These are phyloP conservation scores for Paramyrothecium sp. DNA, from an alignment of 2,329 filamentous ascomycete genomes.

Conservation along the genomic window DNA sequence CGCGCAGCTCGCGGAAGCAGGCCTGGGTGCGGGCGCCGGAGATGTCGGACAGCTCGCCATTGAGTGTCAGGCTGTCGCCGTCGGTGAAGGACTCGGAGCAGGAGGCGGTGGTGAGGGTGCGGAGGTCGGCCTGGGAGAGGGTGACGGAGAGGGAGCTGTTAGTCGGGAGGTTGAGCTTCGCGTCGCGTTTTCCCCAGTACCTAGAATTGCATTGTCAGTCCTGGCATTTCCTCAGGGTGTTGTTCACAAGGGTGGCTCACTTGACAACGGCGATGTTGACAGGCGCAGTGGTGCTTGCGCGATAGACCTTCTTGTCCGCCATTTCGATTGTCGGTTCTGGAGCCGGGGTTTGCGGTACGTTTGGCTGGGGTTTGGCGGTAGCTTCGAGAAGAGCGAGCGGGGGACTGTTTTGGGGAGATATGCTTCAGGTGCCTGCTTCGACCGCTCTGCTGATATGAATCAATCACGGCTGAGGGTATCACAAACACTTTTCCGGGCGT, in stretches of 20 bases:
- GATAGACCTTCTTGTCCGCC: constrained; percentile 65
- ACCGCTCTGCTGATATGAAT: not conserved
- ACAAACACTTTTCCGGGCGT: not conserved
- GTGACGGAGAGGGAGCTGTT: constrained; percentile 98
- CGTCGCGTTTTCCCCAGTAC: constrained; percentile 96
- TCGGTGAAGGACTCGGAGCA: constrained; percentile 71
- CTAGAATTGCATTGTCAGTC: constrained; percentile 14
- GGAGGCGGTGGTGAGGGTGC: constrained; percentile 92
- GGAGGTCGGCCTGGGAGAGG: constrained; percentile 88
- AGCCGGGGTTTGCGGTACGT: constrained; percentile 8
- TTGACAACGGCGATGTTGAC: constrained; percentile 99
- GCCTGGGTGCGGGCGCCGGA: constrained; percentile 89
- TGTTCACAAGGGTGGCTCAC: constrained; percentile 40
- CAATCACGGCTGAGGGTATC: not conserved
- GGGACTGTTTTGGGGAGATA: not conserved
- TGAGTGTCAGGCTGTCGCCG: constrained; percentile 75
- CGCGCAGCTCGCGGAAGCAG: constrained; percentile 83
- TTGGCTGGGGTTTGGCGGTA: not conserved
- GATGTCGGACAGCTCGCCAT: constrained; percentile 79
- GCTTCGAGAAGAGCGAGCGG: not conserved
- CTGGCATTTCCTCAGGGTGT: not conserved
- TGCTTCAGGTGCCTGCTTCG: not conserved
- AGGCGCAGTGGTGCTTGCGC: constrained; percentile 92
- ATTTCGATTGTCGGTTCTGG: constrained; percentile 25
- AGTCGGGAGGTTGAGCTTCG: constrained; percentile 91